phyloP scores from a whole-genome alignment of 2,329 filamentous ascomycete species.

The Neofusicoccum kwambonambiense region DNA sequence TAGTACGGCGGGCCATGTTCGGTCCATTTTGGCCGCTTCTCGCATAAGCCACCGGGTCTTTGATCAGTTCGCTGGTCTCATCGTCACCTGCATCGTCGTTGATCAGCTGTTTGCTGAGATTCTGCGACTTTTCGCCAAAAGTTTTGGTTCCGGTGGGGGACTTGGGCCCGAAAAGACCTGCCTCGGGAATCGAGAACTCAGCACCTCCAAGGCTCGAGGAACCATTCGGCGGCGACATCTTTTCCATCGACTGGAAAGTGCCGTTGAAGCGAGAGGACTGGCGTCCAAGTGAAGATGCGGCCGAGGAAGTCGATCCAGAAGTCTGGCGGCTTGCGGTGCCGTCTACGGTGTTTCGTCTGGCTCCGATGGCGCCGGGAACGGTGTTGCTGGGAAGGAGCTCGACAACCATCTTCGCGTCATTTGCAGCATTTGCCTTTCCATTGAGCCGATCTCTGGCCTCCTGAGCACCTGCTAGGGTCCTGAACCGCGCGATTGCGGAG shows the following conservation, averaged over 20 bases:
- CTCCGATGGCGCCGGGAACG: slow-evolving; percentile 38
- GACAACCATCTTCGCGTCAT: slow-evolving; percentile 58
- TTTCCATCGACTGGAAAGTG: slow-evolving; percentile 61
- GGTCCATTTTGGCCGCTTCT: slow-evolving; percentile 61
- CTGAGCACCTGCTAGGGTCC: slow-evolving; percentile 55
- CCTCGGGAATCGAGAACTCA: slow-evolving; percentile 61
- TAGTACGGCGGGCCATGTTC: slow-evolving; percentile 62
- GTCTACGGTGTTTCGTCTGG: slow-evolving; percentile 57
- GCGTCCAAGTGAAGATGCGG: slow-evolving; percentile 45
- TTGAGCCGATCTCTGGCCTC: slow-evolving; percentile 60
- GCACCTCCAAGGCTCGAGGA: slow-evolving; percentile 55
- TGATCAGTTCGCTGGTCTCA: slow-evolving; percentile 69
- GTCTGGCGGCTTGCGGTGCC: slow-evolving; percentile 43
- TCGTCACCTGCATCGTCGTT: slow-evolving; percentile 68
- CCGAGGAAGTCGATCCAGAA: slow-evolving; percentile 48
- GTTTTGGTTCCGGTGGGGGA: slow-evolving; percentile 68
- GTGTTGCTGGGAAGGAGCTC: slow-evolving; percentile 46
- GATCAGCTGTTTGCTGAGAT: slow-evolving; percentile 67
- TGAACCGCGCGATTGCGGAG: slow-evolving; percentile 60
- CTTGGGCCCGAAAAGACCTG: slow-evolving; percentile 66
- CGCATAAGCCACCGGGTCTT: slow-evolving; percentile 69
- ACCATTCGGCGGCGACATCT: slow-evolving; percentile 58
- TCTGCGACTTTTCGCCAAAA: slow-evolving; percentile 53
- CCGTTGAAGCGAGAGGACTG: slow-evolving; percentile 62
- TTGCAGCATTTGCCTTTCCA: slow-evolving; percentile 61